Base-by-base conservation (phyloP, 1,139 yeast species). In the Magnusiomyces sp. region DNA sequence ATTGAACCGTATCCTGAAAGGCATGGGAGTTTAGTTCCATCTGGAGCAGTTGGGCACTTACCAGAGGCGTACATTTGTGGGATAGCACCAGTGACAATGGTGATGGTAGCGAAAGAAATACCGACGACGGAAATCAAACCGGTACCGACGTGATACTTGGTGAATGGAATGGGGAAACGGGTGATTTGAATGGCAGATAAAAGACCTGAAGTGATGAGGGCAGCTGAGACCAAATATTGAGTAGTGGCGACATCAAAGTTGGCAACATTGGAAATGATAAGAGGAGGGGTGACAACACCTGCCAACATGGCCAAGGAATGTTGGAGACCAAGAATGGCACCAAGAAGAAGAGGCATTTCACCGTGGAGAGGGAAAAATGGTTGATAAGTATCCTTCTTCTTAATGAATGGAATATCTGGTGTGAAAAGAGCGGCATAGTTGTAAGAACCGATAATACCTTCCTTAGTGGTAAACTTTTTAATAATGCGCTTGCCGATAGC, bases 281-380 rank as follows among this genome's bases (percentile, higher is more conserved):
- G 68, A 2, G 95, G 94, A 5, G 95, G 95, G n/a, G 95, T 73
- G 40, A 84, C 83, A 46, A 89, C 79, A 60, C 96, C 96, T 9
- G 95, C 96, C 68, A 89, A 70, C 95, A 88, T 86, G 42, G 96
- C 83, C 58, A 89, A 70, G 1, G 95, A 72, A 63, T 89, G 97
- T 68, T 88, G 96, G 58, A 89, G 74, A 14, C 96, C 96, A 43
- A 89, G 74, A 5, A 88, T 57, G 49, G 84, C 67, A 1, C 95
- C 95, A 50, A 88, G 71, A 13, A 84, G 62, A 19, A 87, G 59
- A 0, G 97, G 97, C 80, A 89, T 81, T 5, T 81, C 85, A 40
- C 83, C 79, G 63, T 87, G 71, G 45, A 88, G 68, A 1, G 92
- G 88, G 60, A 88, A 88, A 65, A 88, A 88, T 11, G 95, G 95